Evolutionary conservation across 1,284 basidiomycete genomes (phyloP), one percentile per base, ranked within the genome.

Genomic region (Austroboletus niveus): DNA sequence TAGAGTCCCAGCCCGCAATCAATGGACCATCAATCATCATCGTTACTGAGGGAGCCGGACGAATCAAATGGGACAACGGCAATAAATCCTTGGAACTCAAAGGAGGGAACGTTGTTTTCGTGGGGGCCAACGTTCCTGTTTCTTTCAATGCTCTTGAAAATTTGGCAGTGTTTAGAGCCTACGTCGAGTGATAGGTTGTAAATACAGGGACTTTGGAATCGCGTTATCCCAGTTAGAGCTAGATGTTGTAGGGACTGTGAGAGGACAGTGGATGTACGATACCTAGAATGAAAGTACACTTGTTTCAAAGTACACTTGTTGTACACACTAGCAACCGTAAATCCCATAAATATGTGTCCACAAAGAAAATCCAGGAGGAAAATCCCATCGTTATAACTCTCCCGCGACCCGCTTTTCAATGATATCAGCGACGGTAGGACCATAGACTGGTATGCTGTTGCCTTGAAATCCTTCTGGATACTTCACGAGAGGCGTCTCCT

Each of bases 21-120:
- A 78, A 84, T 1, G 97, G 96, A 0, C 97, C 97, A 5, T 94
- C 90, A 61, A 79, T 99, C 45, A 73, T 81, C 20, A 84, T 98
- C 52, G 81, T 89, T 20, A 90, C 90, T 1, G 76, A 81, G 22
- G 93, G 94, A 0, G 68, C 65, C 1, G 94, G 89, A 0, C 64
- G 54, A 17, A 63, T 85, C n/a, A 61, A 56, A 30, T 85, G 79
- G 76, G 72, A 62, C 11, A 66, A 55, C 27, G 70, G 60, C 34
- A 64, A 62, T 40, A 70, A 72, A 45, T 65, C 66, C 29, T 52
- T 89, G 48, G 69, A 76, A 14, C 58, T 94, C 12, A 68, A 70
- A 31, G 69, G 78, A 45, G 97, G 96, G 8, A 85, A 88, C 55
- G 92, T 94, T 30, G 73, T 89, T 55, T 98, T 98, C 62, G 70